Evolutionary conservation across 768 basidiomycete species (phyloP).

Genomic region (Cystofilobasidium capitatum): DNA sequence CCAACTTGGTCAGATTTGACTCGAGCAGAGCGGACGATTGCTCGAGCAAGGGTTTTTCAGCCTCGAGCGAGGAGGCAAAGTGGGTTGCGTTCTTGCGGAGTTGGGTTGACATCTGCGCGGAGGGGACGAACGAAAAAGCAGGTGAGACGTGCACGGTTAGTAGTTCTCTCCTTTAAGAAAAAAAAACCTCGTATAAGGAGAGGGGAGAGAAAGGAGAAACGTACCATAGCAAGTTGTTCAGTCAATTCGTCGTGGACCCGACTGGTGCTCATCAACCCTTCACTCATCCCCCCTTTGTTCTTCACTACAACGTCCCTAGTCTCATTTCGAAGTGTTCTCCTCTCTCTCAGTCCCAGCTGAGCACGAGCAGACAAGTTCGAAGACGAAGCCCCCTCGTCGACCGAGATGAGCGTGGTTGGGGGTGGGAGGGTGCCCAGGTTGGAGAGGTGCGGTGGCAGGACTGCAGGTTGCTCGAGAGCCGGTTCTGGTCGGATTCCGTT

Average conservation of each 20-base stretch:
- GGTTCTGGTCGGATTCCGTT: too few relatives aligned
- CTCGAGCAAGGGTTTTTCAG: slow-evolving; percentile 24
- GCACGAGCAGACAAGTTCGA: too few relatives aligned
- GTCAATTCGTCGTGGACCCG: slow-evolving; percentile 24
- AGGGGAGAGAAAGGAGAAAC: not conserved
- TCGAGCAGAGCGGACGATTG: slow-evolving; percentile 18
- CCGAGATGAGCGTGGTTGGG: not conserved
- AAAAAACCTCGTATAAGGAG: not conserved
- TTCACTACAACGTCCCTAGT: not conserved
- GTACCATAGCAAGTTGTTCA: slow-evolving; percentile 23
- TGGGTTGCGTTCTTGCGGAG: slow-evolving; percentile 23
- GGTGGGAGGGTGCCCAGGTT: not conserved
- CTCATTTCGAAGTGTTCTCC: not conserved
- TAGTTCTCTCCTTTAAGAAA: not conserved
- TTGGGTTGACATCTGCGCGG: slow-evolving; percentile 21
- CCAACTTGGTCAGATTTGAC: slow-evolving; percentile 18
- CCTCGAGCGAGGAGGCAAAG: slow-evolving; percentile 24
- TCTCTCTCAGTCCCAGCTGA: slow-evolving; percentile 1
- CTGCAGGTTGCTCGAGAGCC: too few relatives aligned
- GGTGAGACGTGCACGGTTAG: not conserved
- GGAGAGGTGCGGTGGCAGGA: too few relatives aligned
- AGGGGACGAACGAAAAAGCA: not conserved
- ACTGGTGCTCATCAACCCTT: slow-evolving; percentile 11
- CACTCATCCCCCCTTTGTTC: not conserved
- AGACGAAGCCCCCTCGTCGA: too few relatives aligned